Conservation (phyloP, 139 green algal species). For the Asterochloris erici region DNA sequence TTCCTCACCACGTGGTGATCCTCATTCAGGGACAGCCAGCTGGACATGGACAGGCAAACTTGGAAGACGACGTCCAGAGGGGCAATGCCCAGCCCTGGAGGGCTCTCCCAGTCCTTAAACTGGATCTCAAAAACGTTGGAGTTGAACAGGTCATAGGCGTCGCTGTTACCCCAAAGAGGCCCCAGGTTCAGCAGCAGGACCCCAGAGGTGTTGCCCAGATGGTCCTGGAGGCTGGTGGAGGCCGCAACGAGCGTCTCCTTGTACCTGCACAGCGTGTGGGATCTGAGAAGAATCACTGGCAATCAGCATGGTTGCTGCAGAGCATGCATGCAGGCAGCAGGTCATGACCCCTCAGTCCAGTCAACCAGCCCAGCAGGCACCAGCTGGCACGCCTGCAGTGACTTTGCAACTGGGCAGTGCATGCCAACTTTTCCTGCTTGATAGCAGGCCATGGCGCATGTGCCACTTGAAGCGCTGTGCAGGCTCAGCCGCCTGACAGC, state of each 20-base stretch:
- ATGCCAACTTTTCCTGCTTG: too few relatives aligned
- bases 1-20: conserved; percentile 32
- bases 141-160: conserved; percentile 25
- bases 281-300: too few relatives aligned
- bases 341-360: too few relatives aligned
- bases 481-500: too few relatives aligned
- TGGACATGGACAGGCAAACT: conserved; percentile 32
- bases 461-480: too few relatives aligned
- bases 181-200: conserved; percentile 34
- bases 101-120: conserved; percentile 36
- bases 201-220: background rate
- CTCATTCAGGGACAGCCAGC: conserved; percentile 34
- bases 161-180: conserved; percentile 17
- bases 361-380: too few relatives aligned
- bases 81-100: conserved; percentile 30
- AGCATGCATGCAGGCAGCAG: too few relatives aligned
- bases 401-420: too few relatives aligned
- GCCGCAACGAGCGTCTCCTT: conserved; percentile 15
- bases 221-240: background rate
- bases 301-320: too few relatives aligned
- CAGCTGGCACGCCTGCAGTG: too few relatives aligned
- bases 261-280: conserved; percentile 12
- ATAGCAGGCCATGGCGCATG: too few relatives aligned
- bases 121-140: conserved; percentile 34
- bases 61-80: conserved; percentile 40